phyloP scores from a whole-genome alignment of 768 basidiomycete species.

The Tylopilus sp. region DNA sequence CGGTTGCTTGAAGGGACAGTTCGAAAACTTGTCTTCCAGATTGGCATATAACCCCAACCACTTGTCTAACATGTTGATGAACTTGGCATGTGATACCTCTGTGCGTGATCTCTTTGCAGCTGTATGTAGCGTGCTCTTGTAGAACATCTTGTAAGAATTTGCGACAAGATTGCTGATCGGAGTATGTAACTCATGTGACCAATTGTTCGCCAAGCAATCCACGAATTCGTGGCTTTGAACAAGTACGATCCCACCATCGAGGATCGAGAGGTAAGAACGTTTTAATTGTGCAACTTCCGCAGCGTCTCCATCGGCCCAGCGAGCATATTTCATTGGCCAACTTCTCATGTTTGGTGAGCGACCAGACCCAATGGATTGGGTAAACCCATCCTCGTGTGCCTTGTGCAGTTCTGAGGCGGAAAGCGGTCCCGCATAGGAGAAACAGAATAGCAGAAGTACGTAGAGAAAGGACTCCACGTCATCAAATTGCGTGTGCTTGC shows the following conservation, averaged over 20 bases:
- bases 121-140: not conserved
- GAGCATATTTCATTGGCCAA: no score
- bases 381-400: no score
- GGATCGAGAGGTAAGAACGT: accelerated
- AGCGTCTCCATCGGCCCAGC: not conserved
- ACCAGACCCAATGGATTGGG: no score
- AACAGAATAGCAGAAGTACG: no score
- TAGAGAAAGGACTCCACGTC: no score
- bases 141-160: not conserved
- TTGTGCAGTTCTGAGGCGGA: no score
- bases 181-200: not conserved
- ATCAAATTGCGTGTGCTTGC: not conserved
- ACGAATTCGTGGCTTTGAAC: not conserved
- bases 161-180: not conserved
- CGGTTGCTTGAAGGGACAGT: no score
- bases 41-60: not conserved
- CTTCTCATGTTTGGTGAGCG: no score
- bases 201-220: not conserved
- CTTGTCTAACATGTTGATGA: not conserved
- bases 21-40: not conserved
- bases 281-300: no score
- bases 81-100: not conserved
- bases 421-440: no score
- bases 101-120: not conserved
- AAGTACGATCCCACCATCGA: not conserved